Percentiles rank a stretch among this genome's conserved stretches.
Conservation (phyloP, 352 stramenopile species). For the Phytophthora pisi region DNA sequence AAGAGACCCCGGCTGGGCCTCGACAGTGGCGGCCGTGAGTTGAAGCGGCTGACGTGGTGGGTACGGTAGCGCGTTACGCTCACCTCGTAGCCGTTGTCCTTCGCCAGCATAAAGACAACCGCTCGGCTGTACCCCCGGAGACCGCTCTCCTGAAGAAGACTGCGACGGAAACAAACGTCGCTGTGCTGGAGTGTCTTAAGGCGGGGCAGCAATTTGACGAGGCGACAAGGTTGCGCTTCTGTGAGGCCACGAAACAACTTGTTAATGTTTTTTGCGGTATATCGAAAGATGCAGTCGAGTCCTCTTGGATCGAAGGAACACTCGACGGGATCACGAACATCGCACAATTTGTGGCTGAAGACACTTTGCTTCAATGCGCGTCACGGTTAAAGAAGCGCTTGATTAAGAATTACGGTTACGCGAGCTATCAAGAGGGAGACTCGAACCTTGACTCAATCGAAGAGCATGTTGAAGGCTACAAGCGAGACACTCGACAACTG, state of each 20-base stretch:
- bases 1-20: neutral
- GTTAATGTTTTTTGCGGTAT: neutral
- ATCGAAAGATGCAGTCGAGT: neutral
- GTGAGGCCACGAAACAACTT: neutral
- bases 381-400: neutral
- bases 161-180: neutral
- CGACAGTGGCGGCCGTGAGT: neutral
- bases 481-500: neutral
- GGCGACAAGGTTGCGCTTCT: neutral
- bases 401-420: neutral
- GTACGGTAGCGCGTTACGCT: neutral
- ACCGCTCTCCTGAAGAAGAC: neutral
- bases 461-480: neutral
- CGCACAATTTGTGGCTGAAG: neutral
- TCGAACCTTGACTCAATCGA: neutral
- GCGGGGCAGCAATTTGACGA: neutral
- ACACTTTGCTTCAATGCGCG: neutral
- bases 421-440: neutral
- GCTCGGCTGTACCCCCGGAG: neutral
- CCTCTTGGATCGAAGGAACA: neutral
- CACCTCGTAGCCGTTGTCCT: neutral
- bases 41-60: neutral
- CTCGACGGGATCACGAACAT: neutral
- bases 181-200: neutral
- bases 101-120: neutral